Base-by-base conservation (phyloP, 1,284 basidiomycete genomes). In the Pterula multifida region DNA sequence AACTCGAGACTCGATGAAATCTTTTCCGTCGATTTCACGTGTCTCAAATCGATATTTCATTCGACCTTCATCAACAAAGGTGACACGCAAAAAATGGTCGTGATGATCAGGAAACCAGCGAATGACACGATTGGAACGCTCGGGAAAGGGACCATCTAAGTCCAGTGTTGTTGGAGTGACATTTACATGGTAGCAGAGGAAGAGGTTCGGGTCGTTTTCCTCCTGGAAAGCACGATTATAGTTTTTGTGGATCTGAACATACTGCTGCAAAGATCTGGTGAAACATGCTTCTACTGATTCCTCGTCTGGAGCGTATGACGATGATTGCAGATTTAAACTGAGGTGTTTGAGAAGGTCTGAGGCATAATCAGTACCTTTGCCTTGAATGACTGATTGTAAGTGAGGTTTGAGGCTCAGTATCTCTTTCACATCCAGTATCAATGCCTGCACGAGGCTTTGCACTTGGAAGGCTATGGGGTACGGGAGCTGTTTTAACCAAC, bases 101-200 rank as follows among this genome's bases (percentile, higher is more conserved):
- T 76, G 72, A 50, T 78, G 60, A 26, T 67, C 60, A 26, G 61
- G 59, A 55, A 75, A 79, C n/a, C 57, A 59, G 17, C 78, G 70
- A 49, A 82, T 71, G 23, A 86, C 73, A 11, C 81, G 66, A 56
- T 86, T 88, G 0, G 79, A 79, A 22, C 77, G 74, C 55, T 85
- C 81, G 1, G 70, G 71, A 53, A 72, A 73, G 1, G 82, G 82
- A 0, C 85, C 85, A 39, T 75, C 72, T 23, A 84, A 65, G 44
- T 62, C 58, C 54, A 78, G 69, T 0, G 70, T 67, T 0, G 81
- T 83, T 0, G 83, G 83, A 0, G 81, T 80, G 42, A 84, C 63
- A 3, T 62, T 68, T 47, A 77, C 71, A 55, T 79, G 79, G 26
- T 75, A 63, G 45, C 77, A 72, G 19, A 76, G 63, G 60, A 79